Evolutionary conservation across 495 filamentous ascomycete genomes (phyloP), one percentile per base, ranked within the genome.

Genomic region (Neurospora africana): DNA sequence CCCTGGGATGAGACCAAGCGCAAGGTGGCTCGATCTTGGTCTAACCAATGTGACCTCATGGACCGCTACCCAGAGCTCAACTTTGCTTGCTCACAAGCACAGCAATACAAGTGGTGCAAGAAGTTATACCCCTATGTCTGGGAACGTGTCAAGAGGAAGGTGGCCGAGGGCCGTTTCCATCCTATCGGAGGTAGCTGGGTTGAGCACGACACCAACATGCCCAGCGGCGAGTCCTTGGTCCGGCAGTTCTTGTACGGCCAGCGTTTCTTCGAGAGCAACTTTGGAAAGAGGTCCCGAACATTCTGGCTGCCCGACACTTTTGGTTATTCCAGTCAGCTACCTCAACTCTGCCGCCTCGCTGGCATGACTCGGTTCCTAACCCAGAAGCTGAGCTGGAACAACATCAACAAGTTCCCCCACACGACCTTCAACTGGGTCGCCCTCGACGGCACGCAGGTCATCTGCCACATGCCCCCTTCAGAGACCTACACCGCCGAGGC

Each of bases 301-400:
- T 99, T 99, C 83, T 99, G 95, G 95, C 84, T 99, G 27, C 95
- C 95, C 3, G 95, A 99, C 79, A 99, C 95, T 2, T 99, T 99
- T 78, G 95, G 95, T 1, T 99, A 99, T 81, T 97, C 93, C 6
- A 90, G 90, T 71, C 95, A 99, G 81, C 87, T 99, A 23, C 95
- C 95, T 40, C 95, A 99, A 79, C 82, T 99, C 38, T 97, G 92
- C 75, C 91, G 94, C 11, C 83, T 97, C 39, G 91, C 95, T 23
- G 95, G 95, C 44, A 99, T 99, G 95, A 91, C 85, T 70, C 88
- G 95, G 38, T 99, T 99, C 84, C 92, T 99, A 75, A 99, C 95
- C 2, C 95, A 99, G 81, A 99, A 99, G 82, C 87, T 99, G 69
- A 88, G 87, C 75, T 88, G 86, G 87, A 99, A 99, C 81, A 98